Conservation (phyloP, 352 stramenopile species). For the Phytophthora lateralis region DNA sequence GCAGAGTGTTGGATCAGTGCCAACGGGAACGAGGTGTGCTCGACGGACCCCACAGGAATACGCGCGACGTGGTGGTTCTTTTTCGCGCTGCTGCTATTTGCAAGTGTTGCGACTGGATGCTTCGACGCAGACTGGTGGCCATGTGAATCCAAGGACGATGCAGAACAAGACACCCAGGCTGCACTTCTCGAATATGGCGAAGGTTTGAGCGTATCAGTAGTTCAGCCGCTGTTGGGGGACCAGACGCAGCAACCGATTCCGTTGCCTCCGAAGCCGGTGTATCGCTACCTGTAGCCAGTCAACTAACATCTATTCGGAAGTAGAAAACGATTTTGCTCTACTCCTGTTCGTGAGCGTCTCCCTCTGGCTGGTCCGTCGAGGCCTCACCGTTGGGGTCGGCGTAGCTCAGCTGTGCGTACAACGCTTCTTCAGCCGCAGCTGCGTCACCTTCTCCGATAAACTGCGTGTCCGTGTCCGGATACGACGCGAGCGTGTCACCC, state of each 20-base stretch:
- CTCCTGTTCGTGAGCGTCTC: slow-evolving; percentile 18
- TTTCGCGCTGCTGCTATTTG: slow-evolving; percentile 58
- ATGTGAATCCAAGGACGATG: slow-evolving; percentile 3
- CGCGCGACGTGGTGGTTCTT: slow-evolving; percentile 73
- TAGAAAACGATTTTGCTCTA: slow-evolving; percentile 25
- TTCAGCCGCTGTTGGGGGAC: slow-evolving; percentile 32
- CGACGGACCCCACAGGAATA: slow-evolving; percentile 49
- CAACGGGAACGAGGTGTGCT: slow-evolving; percentile 64
- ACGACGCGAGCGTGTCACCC: slow-evolving; percentile 65
- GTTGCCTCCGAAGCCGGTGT: slow-evolving; percentile 39
- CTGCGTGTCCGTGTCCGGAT: slow-evolving; percentile 75
- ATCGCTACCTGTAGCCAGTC: slow-evolving; percentile 46
- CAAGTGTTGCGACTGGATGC: slow-evolving; percentile 38
- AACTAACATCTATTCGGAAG: slow-evolving; percentile 23
- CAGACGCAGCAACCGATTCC: slow-evolving; percentile 5
- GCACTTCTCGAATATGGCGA: slow-evolving; percentile 14
- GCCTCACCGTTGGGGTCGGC: slow-evolving; percentile 45
- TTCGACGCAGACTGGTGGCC: slow-evolving; percentile 39
- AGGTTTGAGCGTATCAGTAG: slow-evolving; percentile 15
- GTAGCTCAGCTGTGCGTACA: slow-evolving; percentile 68
- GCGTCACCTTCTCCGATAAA: slow-evolving; percentile 27
- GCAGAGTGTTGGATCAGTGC: slow-evolving; percentile 66
- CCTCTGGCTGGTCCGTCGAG: slow-evolving; percentile 23
- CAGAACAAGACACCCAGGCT: slow-evolving; percentile 15
- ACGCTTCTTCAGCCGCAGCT: slow-evolving; percentile 25